Evolutionary conservation across 495 filamentous ascomycete species (phyloP).

Genomic region (Pyronema domesticum): DNA sequence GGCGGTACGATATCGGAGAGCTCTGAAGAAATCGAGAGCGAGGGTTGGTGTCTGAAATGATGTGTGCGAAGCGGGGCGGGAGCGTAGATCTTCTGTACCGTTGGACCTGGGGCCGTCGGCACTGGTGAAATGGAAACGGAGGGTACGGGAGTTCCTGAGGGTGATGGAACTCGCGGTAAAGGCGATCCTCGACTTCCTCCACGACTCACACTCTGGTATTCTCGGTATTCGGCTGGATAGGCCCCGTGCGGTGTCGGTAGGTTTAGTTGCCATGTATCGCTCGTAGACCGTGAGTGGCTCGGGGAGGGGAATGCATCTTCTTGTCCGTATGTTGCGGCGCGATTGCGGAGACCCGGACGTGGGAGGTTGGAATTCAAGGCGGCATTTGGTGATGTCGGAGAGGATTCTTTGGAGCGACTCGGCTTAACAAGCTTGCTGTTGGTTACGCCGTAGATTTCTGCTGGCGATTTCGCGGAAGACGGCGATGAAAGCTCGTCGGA

Average conservation of each 20-base stretch:
- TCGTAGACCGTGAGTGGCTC: not conserved
- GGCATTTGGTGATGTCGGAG: not conserved
- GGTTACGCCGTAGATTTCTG: not conserved
- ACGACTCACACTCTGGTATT: not conserved
- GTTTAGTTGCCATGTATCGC: not conserved
- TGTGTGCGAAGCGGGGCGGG: not conserved
- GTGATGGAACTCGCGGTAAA: not conserved
- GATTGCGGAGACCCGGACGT: not conserved
- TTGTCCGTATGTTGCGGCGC: not conserved
- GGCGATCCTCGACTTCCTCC: not conserved
- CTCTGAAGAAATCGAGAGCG: not conserved
- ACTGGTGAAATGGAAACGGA: not conserved
- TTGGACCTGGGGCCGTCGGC: too few relatives aligned
- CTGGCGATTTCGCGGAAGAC: not conserved
- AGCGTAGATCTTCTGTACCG: not conserved
- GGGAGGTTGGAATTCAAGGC: not conserved
- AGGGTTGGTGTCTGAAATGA: not conserved
- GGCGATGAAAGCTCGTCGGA: conserved; percentile 10
- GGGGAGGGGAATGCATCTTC: not conserved
- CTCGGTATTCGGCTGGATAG: not conserved
- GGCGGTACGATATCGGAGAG: not conserved
- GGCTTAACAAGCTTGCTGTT: not conserved
- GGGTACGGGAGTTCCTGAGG: not conserved
- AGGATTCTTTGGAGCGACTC: not conserved
- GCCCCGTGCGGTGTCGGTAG: not conserved